Evolutionary conservation across 2,329 filamentous ascomycete species (phyloP), one percentile per base, ranked within the genome.

Genomic region (Ophiostoma montium): DNA sequence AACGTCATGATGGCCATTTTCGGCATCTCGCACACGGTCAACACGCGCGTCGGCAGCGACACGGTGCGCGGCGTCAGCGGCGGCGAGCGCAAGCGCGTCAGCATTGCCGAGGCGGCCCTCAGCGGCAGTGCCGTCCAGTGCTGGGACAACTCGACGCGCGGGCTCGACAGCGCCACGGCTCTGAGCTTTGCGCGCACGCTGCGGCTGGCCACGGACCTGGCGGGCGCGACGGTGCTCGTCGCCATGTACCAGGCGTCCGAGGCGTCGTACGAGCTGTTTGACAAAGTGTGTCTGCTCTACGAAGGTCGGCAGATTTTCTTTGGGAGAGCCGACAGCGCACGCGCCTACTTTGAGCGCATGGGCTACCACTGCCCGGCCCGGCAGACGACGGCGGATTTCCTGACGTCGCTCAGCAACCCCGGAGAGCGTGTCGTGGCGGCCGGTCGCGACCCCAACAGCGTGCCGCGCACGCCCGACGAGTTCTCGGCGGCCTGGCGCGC

Each of bases 1-100:
- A 81, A 86, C 61, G 80, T 86, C 39, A 74, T 82, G 54, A 84
- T 86, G 82, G 81, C 82, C 57, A 78, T 83, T 65, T 86, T 83
- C 54, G 83, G 83, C 54, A 84, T 86, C 55, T 73, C 74, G 13
- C 83, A 87, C 64, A 86, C 82, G 1, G 62, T 80, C 60, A 80
- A 86, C 65, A 86, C 82, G 3, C 71, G 77, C 54, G 78, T 86
- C 23, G 83, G 82, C 2, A 78, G 83, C 54, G 80, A 82, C 52
- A 72, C 78, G 30, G 70, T 84, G 9, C 73, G 80, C 18, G 67
- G 67, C 11, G 72, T 83, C 2, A 76, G 71, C 19, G 79, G 79
- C 10, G 79, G 79, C 35, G 79, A 83, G 59, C 70, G 78, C 54
- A 86, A 89, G 64, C 78, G 85, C 60, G 84, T 89, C 6, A 82